Evolutionary conservation across 2,329 filamentous ascomycete species (phyloP).

Genomic region (Clarireedia paspali): DNA sequence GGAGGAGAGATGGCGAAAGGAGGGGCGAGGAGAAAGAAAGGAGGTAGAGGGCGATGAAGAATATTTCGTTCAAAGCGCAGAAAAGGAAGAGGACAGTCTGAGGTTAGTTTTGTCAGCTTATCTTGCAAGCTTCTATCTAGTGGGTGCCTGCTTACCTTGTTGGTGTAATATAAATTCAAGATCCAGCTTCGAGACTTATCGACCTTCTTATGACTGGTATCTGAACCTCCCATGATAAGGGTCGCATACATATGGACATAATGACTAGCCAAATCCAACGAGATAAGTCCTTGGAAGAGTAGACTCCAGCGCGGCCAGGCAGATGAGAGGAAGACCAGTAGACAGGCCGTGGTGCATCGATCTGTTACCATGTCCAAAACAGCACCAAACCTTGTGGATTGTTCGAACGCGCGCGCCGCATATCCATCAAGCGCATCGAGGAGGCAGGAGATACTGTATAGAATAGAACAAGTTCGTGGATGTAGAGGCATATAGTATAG

Average conservation of each 20-base stretch:
- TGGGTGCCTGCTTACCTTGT: slow-evolving; percentile 60
- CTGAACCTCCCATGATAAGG: slow-evolving; percentile 73
- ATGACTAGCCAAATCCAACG: slow-evolving; percentile 87
- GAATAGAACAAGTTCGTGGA: slow-evolving; percentile 84
- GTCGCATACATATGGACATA: slow-evolving; percentile 99
- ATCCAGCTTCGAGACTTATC: slow-evolving; percentile 82
- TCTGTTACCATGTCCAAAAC: slow-evolving; percentile 99
- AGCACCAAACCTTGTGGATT: slow-evolving; percentile 91
- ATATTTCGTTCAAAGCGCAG: slow-evolving; percentile 87
- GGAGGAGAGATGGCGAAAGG: slow-evolving; percentile 75
- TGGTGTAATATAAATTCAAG: slow-evolving; percentile 93
- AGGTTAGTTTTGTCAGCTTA: slow-evolving; percentile 4
- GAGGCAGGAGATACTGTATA: slow-evolving; percentile 90
- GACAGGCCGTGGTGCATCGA: slow-evolving; percentile 89
- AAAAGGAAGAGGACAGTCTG: slow-evolving; percentile 86
- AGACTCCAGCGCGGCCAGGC: slow-evolving; percentile 94
- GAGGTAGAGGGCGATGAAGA: slow-evolving; percentile 97
- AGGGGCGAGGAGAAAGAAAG: slow-evolving; percentile 91
- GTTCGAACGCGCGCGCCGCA: slow-evolving; percentile 78
- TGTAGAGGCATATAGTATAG: slow-evolving; percentile 99
- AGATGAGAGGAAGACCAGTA: slow-evolving; percentile 89
- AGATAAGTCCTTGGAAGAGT: slow-evolving; percentile 88
- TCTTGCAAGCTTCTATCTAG: neutral
- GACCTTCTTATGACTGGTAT: slow-evolving; percentile 85
- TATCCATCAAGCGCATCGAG: slow-evolving; percentile 93